A percentile compares a stretch with the other conserved stretches of the same genome.
Conservation (phyloP, 352 stramenopile genomes). For the Globisporangium nodosum region DNA sequence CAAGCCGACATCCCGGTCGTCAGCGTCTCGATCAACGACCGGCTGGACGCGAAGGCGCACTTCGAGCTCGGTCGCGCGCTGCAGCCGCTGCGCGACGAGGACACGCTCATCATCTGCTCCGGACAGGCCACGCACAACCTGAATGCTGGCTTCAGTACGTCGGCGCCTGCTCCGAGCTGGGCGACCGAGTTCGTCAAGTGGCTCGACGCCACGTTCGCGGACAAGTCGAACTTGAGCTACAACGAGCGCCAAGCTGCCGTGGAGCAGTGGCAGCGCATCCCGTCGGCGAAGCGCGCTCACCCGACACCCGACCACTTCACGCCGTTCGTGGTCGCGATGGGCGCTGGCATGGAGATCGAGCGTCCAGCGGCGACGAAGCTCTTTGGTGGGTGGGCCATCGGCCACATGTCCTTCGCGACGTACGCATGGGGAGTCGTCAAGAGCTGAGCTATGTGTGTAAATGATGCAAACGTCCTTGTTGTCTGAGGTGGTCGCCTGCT, state of each 20-base stretch:
- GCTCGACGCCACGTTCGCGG: slow-evolving; percentile 20
- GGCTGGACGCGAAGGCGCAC: slow-evolving; percentile 30
- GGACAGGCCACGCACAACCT: slow-evolving; percentile 46
- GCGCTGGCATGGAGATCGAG: slow-evolving; percentile 41
- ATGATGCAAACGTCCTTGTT: neutral
- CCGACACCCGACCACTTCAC: slow-evolving; percentile 48
- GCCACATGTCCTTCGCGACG: slow-evolving; percentile 38
- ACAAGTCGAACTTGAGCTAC: slow-evolving; percentile 4
- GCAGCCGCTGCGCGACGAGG: slow-evolving; percentile 17
- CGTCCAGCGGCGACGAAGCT: slow-evolving; percentile 29
- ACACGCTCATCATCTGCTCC: slow-evolving; percentile 72
- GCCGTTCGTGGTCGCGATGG: slow-evolving; percentile 42
- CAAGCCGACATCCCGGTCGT: slow-evolving; percentile 84
- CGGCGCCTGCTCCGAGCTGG: slow-evolving; percentile 19
- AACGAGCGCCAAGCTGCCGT: slow-evolving; percentile 13
- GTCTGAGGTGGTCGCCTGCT: neutral
- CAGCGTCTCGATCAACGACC: slow-evolving; percentile 27
- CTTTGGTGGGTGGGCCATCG: slow-evolving; percentile 31
- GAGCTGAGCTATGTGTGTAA: neutral
- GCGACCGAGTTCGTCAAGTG: slow-evolving; percentile 27
- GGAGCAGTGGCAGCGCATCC: slow-evolving; percentile 27
- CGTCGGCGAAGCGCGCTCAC: slow-evolving; percentile 29
- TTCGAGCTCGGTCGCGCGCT: slow-evolving; percentile 57
- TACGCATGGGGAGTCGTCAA: slow-evolving; percentile 21
- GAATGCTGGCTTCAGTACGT: slow-evolving; percentile 14